Evolutionary conservation across 208 protist species (phyloP), one percentile per base, ranked within the genome.

Genomic region (Leishmania braziliensis): DNA sequence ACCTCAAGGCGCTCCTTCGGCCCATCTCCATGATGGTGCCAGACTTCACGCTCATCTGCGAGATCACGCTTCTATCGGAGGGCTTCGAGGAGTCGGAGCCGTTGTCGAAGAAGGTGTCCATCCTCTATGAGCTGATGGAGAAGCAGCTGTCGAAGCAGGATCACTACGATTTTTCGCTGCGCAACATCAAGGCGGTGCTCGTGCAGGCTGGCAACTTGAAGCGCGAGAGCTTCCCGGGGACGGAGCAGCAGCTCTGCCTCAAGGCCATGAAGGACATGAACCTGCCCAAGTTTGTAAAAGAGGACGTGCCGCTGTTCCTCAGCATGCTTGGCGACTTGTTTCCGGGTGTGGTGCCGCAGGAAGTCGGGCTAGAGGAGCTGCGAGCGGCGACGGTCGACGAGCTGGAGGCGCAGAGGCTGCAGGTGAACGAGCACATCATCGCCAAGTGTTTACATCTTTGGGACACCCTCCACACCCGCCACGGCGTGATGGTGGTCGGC

Each of bases 1-100:
- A 99, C 91, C 92, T 99, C 29, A 99, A 99, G 88, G 96, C 97
- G 14, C 88, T 99, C 56, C 94, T 99, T 72, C 94, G 99, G n/a
- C 98, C 99, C 56, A 98, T 99, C 48, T 98, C 98, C 16, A 99
- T 99, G 99, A 99, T 99, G 96, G 95, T 98, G 79, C 99, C 99
- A 10, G 98, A 99, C 90, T 98, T 98, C 72, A 86, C 93, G 8
- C 88, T 99, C 20, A 99, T 99, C 90, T 99, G 98, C 83, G 97
- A 99, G 80, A 99, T 99, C 82, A 99, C 95, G 87, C 93, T 99
- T 16, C 97, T 99, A 46, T 98, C 98, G 12, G 92, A 99, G 80
- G 99, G 99, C 68, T 99, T 99, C 87, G 92, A 93, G 75, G 97
- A 97, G 78, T 98, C 98, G 14, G 92, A 99, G 84, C 79, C 89